phyloP scores from a whole-genome alignment of 2,329 filamentous ascomycete species.

The Huntiella abstrusa region DNA sequence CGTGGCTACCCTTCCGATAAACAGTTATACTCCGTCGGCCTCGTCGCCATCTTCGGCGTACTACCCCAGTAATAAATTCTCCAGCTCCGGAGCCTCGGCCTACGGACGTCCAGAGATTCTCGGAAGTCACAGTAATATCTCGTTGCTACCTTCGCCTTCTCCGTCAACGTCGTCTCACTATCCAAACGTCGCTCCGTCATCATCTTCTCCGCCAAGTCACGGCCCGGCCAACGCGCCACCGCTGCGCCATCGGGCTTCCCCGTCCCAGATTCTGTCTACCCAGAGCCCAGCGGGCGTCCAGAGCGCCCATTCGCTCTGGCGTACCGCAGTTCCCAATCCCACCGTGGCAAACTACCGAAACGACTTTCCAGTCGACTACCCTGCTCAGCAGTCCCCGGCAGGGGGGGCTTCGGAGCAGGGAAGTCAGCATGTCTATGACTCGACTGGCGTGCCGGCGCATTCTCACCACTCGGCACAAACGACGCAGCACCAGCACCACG shows the following conservation, averaged over 20 bases:
- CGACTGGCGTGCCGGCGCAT: constrained; percentile 16
- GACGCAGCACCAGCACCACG: constrained; percentile 12
- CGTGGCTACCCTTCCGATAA: neutral
- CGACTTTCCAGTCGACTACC: constrained; percentile 59
- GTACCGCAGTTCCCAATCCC: constrained; percentile 53
- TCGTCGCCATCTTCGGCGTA: constrained; percentile 1
- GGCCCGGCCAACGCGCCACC: neutral
- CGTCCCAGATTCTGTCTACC: constrained; percentile 38
- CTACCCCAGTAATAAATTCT: neutral
- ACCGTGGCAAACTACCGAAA: constrained; percentile 59
- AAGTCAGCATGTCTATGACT: constrained; percentile 41
- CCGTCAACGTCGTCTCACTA: neutral
- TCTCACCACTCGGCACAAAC: constrained; percentile 16
- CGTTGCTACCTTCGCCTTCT: neutral
- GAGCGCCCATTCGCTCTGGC: constrained; percentile 54
- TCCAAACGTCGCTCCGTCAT: neutral
- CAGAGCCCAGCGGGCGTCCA: constrained; percentile 50
- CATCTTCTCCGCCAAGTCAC: neutral
- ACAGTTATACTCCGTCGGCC: neutral
- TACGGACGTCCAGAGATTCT: neutral
- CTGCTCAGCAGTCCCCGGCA: constrained; percentile 47
- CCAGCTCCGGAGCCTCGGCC: neutral
- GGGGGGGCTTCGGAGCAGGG: constrained; percentile 31
- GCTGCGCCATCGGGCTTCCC: constrained; percentile 33
- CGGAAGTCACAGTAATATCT: neutral